A percentile compares a stretch with the other conserved stretches of the same genome.
These are phyloP conservation scores for Penicillium sp. DNA, from an alignment of 2,329 filamentous ascomycete genomes.

Conservation along the genomic window DNA sequence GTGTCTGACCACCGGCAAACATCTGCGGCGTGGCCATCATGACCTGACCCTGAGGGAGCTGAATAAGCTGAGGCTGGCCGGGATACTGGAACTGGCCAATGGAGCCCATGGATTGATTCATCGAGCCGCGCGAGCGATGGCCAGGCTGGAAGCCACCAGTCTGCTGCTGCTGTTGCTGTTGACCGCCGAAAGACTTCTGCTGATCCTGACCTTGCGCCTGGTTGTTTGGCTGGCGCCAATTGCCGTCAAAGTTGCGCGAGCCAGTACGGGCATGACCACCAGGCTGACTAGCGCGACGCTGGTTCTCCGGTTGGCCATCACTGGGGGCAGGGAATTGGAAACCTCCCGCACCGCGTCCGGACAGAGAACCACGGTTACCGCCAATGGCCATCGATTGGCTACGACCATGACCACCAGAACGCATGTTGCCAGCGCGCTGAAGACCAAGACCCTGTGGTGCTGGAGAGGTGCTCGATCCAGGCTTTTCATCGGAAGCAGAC, in stretches of 20 bases:
- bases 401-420: conserved; percentile 61
- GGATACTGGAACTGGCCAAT: conserved; percentile 87
- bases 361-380: conserved; percentile 60
- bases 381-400: conserved; percentile 50
- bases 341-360: conserved; percentile 60
- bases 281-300: conserved; percentile 64
- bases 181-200: conserved; percentile 60
- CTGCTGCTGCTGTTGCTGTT: conserved; percentile 49
- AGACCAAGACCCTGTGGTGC: conserved; percentile 58
- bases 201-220: conserved; percentile 43
- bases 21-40: conserved; percentile 71
- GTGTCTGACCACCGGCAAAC: conserved; percentile 63
- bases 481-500: conserved; percentile 49
- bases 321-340: conserved; percentile 62
- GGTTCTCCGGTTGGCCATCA: conserved; percentile 57
- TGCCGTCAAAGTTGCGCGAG: conserved; percentile 94
- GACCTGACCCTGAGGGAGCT: conserved; percentile 77
- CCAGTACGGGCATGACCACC: conserved; percentile 74
- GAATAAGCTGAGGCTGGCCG: conserved; percentile 78
- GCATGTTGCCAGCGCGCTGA: conserved; percentile 74
- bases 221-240: conserved; percentile 81
- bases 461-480: conserved; percentile 39
- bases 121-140: conserved; percentile 76
- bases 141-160: conserved; percentile 75
- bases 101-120: conserved; percentile 77